phyloP scores from a whole-genome alignment of 371 early-diverging fungal species.

The Lichtheimia ornata region DNA sequence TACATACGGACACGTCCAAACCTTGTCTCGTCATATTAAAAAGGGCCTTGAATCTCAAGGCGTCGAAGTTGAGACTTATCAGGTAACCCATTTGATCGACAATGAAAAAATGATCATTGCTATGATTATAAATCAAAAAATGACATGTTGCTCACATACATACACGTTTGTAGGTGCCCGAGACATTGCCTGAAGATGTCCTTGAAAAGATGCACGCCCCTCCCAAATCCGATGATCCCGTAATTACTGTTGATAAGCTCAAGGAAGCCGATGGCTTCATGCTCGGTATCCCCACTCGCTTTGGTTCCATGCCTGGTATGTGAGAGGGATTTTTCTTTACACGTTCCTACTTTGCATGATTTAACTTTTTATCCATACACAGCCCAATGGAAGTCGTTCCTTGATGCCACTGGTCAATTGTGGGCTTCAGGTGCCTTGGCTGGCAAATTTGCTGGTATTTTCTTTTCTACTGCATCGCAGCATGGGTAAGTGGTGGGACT shows the following conservation, averaged over 20 bases:
- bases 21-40: slow-evolving; percentile 59
- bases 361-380: no score
- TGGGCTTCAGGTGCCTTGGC: slow-evolving; percentile 62
- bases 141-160: not conserved
- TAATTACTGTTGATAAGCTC: slow-evolving; percentile 59
- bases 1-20: slow-evolving; percentile 69
- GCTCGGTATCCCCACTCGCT: slow-evolving; percentile 75
- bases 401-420: slow-evolving; percentile 68
- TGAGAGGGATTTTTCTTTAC: no score
- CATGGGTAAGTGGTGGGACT: slow-evolving; percentile 34
- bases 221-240: slow-evolving; percentile 61
- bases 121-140: not conserved
- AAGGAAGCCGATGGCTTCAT: slow-evolving; percentile 76
- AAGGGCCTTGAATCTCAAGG: slow-evolving; percentile 56
- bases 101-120: not conserved
- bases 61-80: slow-evolving; percentile 60
- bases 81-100: slow-evolving; percentile 19
- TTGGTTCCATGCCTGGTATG: slow-evolving; percentile 52
- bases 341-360: no score
- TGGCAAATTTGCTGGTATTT: slow-evolving; percentile 69
- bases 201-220: slow-evolving; percentile 73
- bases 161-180: slow-evolving; percentile 35
- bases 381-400: slow-evolving; percentile 67
- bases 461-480: slow-evolving; percentile 68
- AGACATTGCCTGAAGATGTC: slow-evolving; percentile 67